These are phyloP conservation scores for Acanthamoeba polyphaga DNA, from an alignment of 208 protist genomes.

Conservation along the genomic window DNA sequence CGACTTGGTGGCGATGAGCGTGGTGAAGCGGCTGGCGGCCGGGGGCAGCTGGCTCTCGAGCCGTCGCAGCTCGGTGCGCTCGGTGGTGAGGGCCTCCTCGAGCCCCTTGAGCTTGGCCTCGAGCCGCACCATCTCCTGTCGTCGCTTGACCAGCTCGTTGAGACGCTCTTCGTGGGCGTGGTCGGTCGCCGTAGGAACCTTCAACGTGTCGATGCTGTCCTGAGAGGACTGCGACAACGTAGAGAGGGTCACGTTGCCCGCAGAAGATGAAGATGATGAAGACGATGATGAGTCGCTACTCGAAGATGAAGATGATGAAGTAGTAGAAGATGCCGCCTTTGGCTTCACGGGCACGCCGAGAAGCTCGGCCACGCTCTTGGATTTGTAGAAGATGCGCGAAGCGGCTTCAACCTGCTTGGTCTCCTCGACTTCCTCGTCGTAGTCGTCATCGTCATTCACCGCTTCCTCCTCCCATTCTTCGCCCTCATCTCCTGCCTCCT, in stretches of 20 bases:
- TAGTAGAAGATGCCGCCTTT: not conserved
- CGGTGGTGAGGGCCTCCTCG: not conserved
- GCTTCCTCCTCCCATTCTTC: conserved; percentile 1
- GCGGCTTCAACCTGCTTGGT: not conserved
- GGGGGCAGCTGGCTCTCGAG: conserved; percentile 13
- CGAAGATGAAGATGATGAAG: no score
- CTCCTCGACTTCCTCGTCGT: not conserved
- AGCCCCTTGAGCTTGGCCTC: conserved; percentile 12
- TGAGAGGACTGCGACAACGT: not conserved
- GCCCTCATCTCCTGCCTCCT: not conserved
- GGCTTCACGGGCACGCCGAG: not conserved
- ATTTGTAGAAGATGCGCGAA: conserved; percentile 38
- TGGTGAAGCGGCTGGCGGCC: not conserved
- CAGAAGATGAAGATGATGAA: not conserved
- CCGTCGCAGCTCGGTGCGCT: not conserved
- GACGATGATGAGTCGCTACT: not conserved
- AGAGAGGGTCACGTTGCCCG: not conserved
- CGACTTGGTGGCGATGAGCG: conserved; percentile 49
- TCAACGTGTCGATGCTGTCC: not conserved
- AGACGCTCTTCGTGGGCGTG: not conserved
- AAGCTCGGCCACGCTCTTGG: conserved; percentile 30
- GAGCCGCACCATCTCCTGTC: conserved; percentile 27
- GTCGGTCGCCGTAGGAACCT: not conserved
- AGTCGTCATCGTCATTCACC: not conserved
- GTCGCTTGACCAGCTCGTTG: not conserved